These are phyloP conservation scores for Ceratocystis colombiana DNA, from an alignment of 2,329 filamentous ascomycete species.

Conservation along the genomic window DNA sequence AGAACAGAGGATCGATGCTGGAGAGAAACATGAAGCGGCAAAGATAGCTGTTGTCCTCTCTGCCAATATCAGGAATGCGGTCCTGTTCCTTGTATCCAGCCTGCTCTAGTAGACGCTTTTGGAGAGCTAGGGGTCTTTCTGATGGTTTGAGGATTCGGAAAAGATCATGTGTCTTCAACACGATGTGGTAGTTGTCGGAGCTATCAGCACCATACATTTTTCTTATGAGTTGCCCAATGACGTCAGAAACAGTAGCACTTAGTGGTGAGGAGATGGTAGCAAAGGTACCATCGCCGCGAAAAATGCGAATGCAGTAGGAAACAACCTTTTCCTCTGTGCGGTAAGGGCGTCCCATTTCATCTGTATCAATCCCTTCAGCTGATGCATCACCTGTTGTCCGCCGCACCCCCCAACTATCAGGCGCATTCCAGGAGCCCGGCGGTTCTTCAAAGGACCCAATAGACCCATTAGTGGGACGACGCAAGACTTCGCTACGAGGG, in stretches of 20 bases:
- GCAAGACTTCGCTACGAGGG: constrained; percentile 12
- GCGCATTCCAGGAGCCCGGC: constrained; percentile 73
- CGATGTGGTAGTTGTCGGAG: constrained; percentile 87
- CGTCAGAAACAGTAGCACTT: constrained; percentile 74
- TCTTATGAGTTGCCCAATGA: constrained; percentile 82
- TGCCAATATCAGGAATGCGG: constrained; percentile 80
- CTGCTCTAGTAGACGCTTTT: constrained; percentile 83
- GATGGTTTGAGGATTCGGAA: constrained; percentile 66
- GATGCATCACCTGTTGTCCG: constrained; percentile 54
- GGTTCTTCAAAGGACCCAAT: constrained; percentile 30
- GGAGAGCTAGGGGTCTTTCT: constrained; percentile 80
- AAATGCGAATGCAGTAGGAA: constrained; percentile 88
- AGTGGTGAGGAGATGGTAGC: constrained; percentile 78
- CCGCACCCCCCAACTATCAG: constrained; percentile 92
- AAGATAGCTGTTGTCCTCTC: constrained; percentile 94
- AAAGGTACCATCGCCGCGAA: constrained; percentile 88
- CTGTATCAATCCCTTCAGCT: constrained; percentile 57
- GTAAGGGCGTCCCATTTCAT: constrained; percentile 14
- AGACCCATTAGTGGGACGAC: constrained; percentile 18
- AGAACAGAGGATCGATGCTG: constrained; percentile 42
- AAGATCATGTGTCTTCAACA: constrained; percentile 85
- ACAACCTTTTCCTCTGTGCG: constrained; percentile 53
- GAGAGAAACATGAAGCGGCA: constrained; percentile 93
- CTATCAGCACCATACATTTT: constrained; percentile 89
- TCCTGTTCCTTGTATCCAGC: constrained; percentile 83